Evolutionary conservation across 2,329 filamentous ascomycete species (phyloP), one percentile per base, ranked within the genome.

Genomic region (Xylariaceae sp.): DNA sequence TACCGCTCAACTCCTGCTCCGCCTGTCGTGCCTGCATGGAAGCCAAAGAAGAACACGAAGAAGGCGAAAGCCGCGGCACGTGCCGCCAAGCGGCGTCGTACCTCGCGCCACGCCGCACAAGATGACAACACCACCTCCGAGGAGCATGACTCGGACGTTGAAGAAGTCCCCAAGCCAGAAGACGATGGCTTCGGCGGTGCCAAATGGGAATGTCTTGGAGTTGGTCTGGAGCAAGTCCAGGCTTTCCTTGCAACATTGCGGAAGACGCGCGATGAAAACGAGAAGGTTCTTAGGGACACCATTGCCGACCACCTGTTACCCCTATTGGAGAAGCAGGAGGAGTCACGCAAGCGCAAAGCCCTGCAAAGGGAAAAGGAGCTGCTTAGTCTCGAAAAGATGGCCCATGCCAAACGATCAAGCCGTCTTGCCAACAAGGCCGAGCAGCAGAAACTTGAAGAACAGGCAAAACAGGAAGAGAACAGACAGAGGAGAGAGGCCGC

Each of bases 401-500:
- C 90, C n/a, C 89, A 87, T 51, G 93, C 94, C 4, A 99, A 99
- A 73, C 80, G 94, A 57, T 99, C 94, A 1, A 96, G 90, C 63
- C 84, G 94, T 57, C 83, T 99, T 60, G 92, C 93, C 16, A 81
- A 82, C 58, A 95, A 90, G 66, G 75, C 84, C 33, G 91, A 97
- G 66, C 87, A 84, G 58, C 88, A 91, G 64, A 86, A 83, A 60
- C 78, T 87, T 55, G 85, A 93, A 43, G 85, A 90, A 54, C 81
- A 88, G 60, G 79, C 78, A 16, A 83, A 79, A 10, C 87, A 92
- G 64, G 88, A 87, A 42, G 84, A 89, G 60, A 82, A 80, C 49
- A 88, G 82, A 71, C 79, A 78, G 54, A 78, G 79, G 46, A 74
- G 73, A 6, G 89, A 93, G 48, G 76, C 90, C 53, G 78, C 74